phyloP scores from a whole-genome alignment of 495 filamentous ascomycete species.

The Cercophora sp. region DNA sequence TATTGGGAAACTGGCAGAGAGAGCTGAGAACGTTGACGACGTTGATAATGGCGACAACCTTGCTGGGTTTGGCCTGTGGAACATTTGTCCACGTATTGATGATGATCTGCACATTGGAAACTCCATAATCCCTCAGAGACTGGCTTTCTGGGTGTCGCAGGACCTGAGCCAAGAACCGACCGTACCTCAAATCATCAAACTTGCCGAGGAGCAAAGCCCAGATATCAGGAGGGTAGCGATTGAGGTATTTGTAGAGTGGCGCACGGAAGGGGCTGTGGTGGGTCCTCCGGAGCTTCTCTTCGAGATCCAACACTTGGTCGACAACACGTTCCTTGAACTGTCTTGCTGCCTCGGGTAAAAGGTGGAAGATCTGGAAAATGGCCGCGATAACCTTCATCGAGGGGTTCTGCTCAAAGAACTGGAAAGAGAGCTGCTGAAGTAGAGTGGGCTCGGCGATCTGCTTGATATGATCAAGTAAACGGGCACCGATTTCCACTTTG shows the following conservation, averaged over 20 bases:
- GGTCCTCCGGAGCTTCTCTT: conserved; percentile 80
- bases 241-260: conserved; percentile 91
- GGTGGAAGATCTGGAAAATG: conserved; percentile 94
- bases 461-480: conserved; percentile 88
- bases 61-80: conserved; percentile 59
- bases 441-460: conserved; percentile 74
- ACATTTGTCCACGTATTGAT: conserved; percentile 59
- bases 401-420: conserved; percentile 82
- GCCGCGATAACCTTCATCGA: conserved; percentile 90
- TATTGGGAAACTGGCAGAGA: conserved; percentile 56
- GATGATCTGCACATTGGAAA: conserved; percentile 67
- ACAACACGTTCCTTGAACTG: conserved; percentile 87
- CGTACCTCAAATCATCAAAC: conserved; percentile 77
- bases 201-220: conserved; percentile 72
- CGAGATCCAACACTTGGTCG: conserved; percentile 82
- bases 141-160: conserved; percentile 71
- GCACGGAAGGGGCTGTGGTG: conserved; percentile 89
- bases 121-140: conserved; percentile 67
- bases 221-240: conserved; percentile 84
- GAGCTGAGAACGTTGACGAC: conserved; percentile 80
- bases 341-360: conserved; percentile 81
- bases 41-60: conserved; percentile 73
- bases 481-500: conserved; percentile 94
- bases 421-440: conserved; percentile 89
- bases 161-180: conserved; percentile 93